Base-by-base conservation (phyloP, 148 eudicot genomes). In the Camellia japonica region DNA sequence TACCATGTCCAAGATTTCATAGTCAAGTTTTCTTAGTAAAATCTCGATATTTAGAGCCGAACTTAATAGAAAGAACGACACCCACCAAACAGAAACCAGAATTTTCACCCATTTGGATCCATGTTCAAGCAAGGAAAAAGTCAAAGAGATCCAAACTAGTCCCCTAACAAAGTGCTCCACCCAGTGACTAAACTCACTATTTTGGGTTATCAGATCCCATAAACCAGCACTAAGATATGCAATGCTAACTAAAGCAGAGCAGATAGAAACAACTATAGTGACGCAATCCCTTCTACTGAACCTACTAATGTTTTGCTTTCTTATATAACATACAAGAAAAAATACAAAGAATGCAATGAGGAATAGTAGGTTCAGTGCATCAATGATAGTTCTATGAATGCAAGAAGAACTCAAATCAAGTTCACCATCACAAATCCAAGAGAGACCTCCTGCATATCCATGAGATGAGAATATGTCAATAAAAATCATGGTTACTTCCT, bases 61-160 rank as follows among this genome's bases (percentile, higher is more conserved):
- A 82, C 79, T 66, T 71, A 85, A 79, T 19, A 88, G 74, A 82
- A 88, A 89, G 76, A 84, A 88, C 43, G 68, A 18, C 30, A 80
- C 46, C 89, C 90, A 91, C 94, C 92, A 89, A 13, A 80, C 18
- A 11, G 87, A 82, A 70, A 71, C 65, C 41, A 87, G 74, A 73
- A 85, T 58, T 51, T 67, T 64, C 71, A 85, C 30, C 86, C 82
- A 79, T 87, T 82, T 88, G 3, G 79, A 81, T 59, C 83, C 75
- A 66, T 80, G 82, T 20, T 87, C 47, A n/a, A 84, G 71, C 62
- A 85, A 71, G 10, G 91, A 85, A 30, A 83, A 58, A 20, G 85
- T 76, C 38, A 91, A 78, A 47, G 83, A 42, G 19, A 84, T 78
- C 94, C 94, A 91, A 63, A 89, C n/a, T 4, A 88, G 20, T 43